Evolutionary conservation across 2,329 filamentous ascomycete species (phyloP).

Genomic region (Aspergillus ibericus): DNA sequence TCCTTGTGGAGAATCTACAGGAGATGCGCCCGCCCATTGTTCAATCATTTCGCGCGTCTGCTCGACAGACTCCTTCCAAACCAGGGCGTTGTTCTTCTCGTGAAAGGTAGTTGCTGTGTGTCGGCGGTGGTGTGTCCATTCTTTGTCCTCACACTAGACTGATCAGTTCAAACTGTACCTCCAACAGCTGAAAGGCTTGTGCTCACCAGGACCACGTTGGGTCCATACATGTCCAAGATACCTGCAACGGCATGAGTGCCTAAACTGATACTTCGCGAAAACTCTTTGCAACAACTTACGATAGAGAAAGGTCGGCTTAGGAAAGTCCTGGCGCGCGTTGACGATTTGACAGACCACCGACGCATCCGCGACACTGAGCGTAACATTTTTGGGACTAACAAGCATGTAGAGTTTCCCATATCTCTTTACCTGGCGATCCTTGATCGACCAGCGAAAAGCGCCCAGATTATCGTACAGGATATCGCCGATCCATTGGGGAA

Average conservation of each 20-base stretch:
- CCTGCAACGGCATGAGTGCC: no score
- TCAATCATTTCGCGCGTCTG: constrained; percentile 36
- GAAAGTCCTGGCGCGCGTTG: constrained; percentile 13
- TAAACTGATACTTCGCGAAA: no score
- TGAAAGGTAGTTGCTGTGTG: constrained; percentile 47
- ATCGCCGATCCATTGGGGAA: constrained; percentile 16
- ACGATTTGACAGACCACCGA: constrained; percentile 17
- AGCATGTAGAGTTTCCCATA: constrained; percentile 17
- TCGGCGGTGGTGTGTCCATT: constrained; percentile 48
- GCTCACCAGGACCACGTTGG: constrained; percentile 34
- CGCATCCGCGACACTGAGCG: constrained; percentile 20
- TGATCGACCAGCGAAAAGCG: constrained; percentile 16
- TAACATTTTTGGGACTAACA: constrained; percentile 10
- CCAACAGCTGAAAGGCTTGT: not conserved
- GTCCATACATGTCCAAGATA: constrained; percentile 32
- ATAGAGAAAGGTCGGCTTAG: constrained; percentile 15
- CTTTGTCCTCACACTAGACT: constrained; percentile 28
- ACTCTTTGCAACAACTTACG: not conserved
- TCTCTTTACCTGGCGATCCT: constrained; percentile 13
- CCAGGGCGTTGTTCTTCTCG: constrained; percentile 42
- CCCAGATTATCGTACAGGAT: constrained; percentile 7
- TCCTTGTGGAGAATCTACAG: not conserved
- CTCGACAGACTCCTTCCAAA: constrained; percentile 39
- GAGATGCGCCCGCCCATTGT: constrained; percentile 15
- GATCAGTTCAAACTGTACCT: not conserved